Conservation (phyloP, 106 monocot genomes). For the Ottelia alismoides region DNA sequence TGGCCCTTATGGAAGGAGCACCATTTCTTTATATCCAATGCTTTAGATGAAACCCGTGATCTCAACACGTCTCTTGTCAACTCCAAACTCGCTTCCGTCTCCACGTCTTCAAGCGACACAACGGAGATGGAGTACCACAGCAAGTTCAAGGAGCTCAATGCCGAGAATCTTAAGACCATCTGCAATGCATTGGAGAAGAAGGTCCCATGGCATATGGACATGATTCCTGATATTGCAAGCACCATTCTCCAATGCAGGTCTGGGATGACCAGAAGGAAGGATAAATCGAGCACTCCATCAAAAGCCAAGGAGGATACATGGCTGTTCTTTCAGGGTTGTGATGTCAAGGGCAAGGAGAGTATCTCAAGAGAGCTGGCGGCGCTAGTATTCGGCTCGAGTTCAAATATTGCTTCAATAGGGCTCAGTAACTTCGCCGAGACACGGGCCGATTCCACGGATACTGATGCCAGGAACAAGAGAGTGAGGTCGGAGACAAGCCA, state of each 20-base stretch:
- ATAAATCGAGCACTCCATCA: background rate
- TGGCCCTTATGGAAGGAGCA: constrained; percentile 21
- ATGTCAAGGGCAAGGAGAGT: constrained; percentile 50
- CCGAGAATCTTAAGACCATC: constrained; percentile 67
- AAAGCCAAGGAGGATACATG: constrained; percentile 66
- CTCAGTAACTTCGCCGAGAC: constrained; percentile 22
- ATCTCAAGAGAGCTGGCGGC: constrained; percentile 48
- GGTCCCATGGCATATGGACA: constrained; percentile 53
- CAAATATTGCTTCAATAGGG: constrained; percentile 22
- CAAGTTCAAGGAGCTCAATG: constrained; percentile 75
- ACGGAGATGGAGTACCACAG: constrained; percentile 9
- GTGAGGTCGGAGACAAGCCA: constrained; percentile 31
- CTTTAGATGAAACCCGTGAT: background rate
- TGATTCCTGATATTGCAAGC: constrained; percentile 73
- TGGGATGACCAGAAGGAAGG: constrained; percentile 51
- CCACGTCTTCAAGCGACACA: constrained; percentile 24
- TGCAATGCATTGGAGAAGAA: constrained; percentile 60
- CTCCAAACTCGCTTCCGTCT: constrained; percentile 22
- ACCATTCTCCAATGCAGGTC: constrained; percentile 62
- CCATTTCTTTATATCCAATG: constrained; percentile 6
- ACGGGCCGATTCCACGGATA: constrained; percentile 33
- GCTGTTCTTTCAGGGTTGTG: constrained; percentile 74
- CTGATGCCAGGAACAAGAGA: constrained; percentile 39
- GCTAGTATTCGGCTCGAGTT: constrained; percentile 47
- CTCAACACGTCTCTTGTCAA: constrained; percentile 5